Evolutionary conservation across 116 monocot genomes (phyloP).

Genomic region (Papilionanthe hybrid): DNA sequence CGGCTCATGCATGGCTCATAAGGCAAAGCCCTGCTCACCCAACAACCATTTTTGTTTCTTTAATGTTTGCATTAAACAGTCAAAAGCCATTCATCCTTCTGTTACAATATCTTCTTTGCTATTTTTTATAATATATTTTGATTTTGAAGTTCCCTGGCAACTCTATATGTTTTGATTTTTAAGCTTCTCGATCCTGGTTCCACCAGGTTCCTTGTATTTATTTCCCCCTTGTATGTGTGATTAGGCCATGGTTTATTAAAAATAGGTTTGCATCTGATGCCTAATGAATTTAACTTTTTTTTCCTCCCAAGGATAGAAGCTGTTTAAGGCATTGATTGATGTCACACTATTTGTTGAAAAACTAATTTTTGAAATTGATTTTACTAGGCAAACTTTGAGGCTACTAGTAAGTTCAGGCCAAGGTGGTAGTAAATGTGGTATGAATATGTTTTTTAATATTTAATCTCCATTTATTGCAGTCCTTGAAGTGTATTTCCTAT

Average conservation of each 20-base stretch:
- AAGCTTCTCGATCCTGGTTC: not conserved
- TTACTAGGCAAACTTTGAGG: not conserved
- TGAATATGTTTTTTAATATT: not conserved
- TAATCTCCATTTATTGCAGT: not conserved
- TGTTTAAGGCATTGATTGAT: not conserved
- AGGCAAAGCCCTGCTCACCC: not conserved
- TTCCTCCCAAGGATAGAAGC: not conserved
- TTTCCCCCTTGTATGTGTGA: too few species aligned
- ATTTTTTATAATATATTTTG: not conserved
- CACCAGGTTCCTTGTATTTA: too few species aligned
- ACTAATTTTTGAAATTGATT: not conserved
- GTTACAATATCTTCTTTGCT: not conserved
- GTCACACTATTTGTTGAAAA: not conserved
- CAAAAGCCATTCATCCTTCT: not conserved
- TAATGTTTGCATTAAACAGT: not conserved
- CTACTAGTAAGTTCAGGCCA: not conserved
- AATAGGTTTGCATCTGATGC: not conserved
- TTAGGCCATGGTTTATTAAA: not conserved
- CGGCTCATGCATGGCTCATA: not conserved
- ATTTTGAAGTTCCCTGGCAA: too few species aligned
- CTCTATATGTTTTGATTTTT: not conserved
- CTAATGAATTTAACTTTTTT: not conserved
- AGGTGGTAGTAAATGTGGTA: not conserved
- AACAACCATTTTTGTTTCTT: not conserved
- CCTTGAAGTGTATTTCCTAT: not conserved